Evolutionary conservation across 2,329 filamentous ascomycete species (phyloP), one percentile per base, ranked within the genome.

Genomic region (Calonectria naviculata): DNA sequence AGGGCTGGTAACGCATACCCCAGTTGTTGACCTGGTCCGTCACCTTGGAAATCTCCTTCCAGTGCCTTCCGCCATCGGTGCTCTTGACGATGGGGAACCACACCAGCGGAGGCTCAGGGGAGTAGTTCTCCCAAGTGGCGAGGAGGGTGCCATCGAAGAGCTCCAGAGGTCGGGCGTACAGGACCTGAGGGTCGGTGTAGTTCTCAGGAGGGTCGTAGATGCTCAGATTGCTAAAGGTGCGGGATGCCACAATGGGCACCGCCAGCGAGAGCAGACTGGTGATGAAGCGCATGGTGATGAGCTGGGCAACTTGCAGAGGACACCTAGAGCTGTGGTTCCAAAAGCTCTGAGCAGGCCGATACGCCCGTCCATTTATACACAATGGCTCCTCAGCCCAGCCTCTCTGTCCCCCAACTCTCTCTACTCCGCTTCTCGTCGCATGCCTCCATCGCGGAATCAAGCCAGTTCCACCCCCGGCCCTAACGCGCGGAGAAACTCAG

Each of bases 1-100:
- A 89, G 0, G 93, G 93, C 78, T 94, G 93, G 78, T 93, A 93
- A 29, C 91, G 87, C 68, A 94, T 80, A n/a, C 93, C 93, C 84
- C 89, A 91, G 36, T 88, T 88, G 72, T 93, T 91, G 19, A 88
- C 89, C 67, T 88, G 86, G 78, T 94, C 93, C 13, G 89, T 84
- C 5, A 94, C 89, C 26, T 87, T 86, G 10, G 91, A 90, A 58
- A 93, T 85, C 78, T 92, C 87, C n/a, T 85, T 85, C 93, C 93
- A 94, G 4, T 87, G 90, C 42, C 84, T 77, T 12, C 90, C 90
- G 52, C 85, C 82, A 77, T 92, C 88, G 26, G 77, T 83, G 26
- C 87, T 90, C 72, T 84, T 81, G 77, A 84, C 89, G 75, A 90
- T 87, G 65, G 88, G 90, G 76, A 90, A 91, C 78, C 83, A 84